Evolutionary conservation across 495 filamentous ascomycete species (phyloP).

Genomic region (Tetracladium setigerum): DNA sequence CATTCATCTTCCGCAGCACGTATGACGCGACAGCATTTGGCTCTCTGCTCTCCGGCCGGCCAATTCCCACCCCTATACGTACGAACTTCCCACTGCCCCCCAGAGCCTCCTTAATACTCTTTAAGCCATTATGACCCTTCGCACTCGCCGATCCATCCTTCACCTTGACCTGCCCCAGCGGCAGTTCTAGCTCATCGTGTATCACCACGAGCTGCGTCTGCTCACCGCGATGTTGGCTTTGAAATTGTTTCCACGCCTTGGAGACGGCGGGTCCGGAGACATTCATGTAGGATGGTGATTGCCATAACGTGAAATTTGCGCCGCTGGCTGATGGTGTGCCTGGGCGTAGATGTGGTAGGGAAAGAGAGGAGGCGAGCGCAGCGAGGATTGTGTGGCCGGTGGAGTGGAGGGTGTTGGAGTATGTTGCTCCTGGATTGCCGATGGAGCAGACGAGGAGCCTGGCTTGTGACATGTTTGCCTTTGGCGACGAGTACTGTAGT

Average conservation of each 20-base stretch:
- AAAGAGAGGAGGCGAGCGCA: slow-evolving; percentile 35
- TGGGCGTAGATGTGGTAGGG: slow-evolving; percentile 32
- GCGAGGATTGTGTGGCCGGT: slow-evolving; percentile 61
- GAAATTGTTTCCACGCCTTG: slow-evolving; percentile 31
- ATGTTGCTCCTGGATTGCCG: slow-evolving; percentile 53
- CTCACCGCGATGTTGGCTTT: slow-evolving; percentile 21
- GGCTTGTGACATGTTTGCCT: not conserved
- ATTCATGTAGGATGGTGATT: slow-evolving; percentile 62
- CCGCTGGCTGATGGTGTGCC: slow-evolving; percentile 28
- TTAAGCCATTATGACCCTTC: slow-evolving; percentile 65
- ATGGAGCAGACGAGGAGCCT: slow-evolving; percentile 61
- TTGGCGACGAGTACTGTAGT: no score
- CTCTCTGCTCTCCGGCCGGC: slow-evolving; percentile 53
- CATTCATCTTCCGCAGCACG: slow-evolving; percentile 57
- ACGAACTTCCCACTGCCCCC: slow-evolving; percentile 30
- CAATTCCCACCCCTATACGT: slow-evolving; percentile 63
- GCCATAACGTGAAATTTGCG: slow-evolving; percentile 52
- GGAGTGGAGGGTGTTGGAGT: slow-evolving; percentile 60
- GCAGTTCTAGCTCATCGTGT: slow-evolving; percentile 66
- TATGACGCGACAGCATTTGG: slow-evolving; percentile 52
- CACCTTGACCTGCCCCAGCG: slow-evolving; percentile 52
- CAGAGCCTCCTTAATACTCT: slow-evolving; percentile 48
- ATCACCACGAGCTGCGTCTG: slow-evolving; percentile 53
- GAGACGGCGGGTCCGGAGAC: slow-evolving; percentile 41
- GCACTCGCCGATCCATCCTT: slow-evolving; percentile 46